Base-by-base conservation (phyloP, 225 moss, liverwort and hornwort genomes). In the Polytrichum commune region DNA sequence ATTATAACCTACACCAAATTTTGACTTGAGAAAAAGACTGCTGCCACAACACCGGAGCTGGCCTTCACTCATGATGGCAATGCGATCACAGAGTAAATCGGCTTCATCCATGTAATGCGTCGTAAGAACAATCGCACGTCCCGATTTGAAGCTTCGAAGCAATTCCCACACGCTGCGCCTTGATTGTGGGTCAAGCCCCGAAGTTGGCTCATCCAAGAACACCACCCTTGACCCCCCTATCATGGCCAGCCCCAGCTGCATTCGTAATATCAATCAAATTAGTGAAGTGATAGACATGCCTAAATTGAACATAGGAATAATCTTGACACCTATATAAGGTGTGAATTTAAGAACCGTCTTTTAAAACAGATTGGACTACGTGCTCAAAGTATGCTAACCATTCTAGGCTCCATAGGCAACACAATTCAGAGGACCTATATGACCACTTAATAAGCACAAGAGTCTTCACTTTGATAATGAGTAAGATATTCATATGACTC, bases 91-190 rank as follows among this genome's bases (percentile, higher is more conserved):
- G 13, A 96, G 69, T 24, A 93, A 69, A 73, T 96, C 96, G 20
- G 96, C 96, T 77, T 96, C 96, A 63, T 96, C 96, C 93, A 96
- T 96, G 70, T 93, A 92, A 73, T 96, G 96, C 4, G 96, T 96
- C 2, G 96, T 96, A 5, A 96, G 89, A 29, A 96, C 91, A 3
- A 96, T 90, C 67, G 90, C 92, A 60, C 96, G 92, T 67, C 89
- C 89, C 23, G 23, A 24, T 69, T 92, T 96, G 66, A 96, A 93
- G 23, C 68, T 84, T 64, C 87, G 79, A 0, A 96, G 80, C 22
- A 96, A 87, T 70, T 90, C 91, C 96, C 96, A 96, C 81, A 96
- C 90, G 27, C 76, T 78, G 70, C 93, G 82, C 69, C 96, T 81
- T 4, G 96, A 91, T 66, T 93, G 93, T n/a, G 96, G 96, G 75